These are phyloP conservation scores for Saccharomyces hybrid DNA, from an alignment of 1,139 yeast species.

Conservation along the genomic window DNA sequence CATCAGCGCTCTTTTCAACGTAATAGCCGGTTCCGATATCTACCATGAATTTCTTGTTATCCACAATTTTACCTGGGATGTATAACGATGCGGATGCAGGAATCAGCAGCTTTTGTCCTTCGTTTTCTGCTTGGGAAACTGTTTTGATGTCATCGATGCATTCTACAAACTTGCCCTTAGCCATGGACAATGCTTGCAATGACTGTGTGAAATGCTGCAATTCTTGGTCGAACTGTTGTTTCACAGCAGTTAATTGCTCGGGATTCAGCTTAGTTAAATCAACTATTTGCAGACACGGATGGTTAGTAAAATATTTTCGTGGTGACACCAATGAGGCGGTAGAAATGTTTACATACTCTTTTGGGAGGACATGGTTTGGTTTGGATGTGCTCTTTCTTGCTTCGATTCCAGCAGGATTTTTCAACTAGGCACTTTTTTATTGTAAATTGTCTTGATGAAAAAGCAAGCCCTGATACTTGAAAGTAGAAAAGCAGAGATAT, in stretches of 20 bases:
- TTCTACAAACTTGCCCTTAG: conserved; percentile 74
- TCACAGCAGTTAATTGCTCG: conserved; percentile 78
- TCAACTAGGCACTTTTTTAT: background rate
- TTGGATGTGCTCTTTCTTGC: background rate
- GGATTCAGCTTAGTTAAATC: conserved; percentile 69
- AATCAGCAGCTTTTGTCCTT: conserved; percentile 53
- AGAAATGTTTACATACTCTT: conserved; percentile 16
- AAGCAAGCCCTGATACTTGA: background rate
- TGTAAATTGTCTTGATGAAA: conserved; percentile 6
- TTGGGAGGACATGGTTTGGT: conserved; percentile 17
- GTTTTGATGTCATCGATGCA: conserved; percentile 65
- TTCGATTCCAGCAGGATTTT: background rate
- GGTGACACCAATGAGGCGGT: conserved; percentile 1
- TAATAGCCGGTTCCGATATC: conserved; percentile 96
- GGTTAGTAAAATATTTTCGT: conserved; percentile 7
- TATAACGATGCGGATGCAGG: conserved; percentile 87
- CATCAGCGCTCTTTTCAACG: conserved; percentile 67
- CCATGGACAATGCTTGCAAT: conserved; percentile 74
- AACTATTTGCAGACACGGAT: conserved; percentile 17
- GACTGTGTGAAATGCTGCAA: conserved; percentile 80
- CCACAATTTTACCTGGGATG: conserved; percentile 70
- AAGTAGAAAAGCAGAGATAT: background rate
- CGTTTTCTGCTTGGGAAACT: conserved; percentile 42
- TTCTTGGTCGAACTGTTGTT: conserved; percentile 79
- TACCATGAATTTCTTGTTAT: conserved; percentile 66